Evolutionary conservation across 345 rosid genomes (phyloP).

Genomic region (Brassica nigra): DNA sequence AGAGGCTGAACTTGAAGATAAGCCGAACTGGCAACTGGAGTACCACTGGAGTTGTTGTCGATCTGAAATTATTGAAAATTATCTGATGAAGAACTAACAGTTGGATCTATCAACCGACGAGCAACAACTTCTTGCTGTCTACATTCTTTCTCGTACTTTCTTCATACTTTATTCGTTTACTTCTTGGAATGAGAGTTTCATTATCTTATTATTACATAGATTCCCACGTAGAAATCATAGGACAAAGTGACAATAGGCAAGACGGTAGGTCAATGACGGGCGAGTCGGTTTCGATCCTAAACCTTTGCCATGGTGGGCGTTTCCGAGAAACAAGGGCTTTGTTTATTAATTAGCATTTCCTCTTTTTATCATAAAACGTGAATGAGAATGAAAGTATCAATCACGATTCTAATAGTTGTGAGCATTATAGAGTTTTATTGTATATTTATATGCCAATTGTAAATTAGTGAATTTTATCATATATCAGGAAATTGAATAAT

Average conservation of each 20-base stretch:
- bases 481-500: neutral
- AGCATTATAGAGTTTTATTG: slow-evolving; percentile 4
- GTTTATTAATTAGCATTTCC: neutral
- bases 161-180: neutral
- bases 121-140: slow-evolving; percentile 8
- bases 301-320: slow-evolving; percentile 19
- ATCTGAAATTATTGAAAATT: slow-evolving; percentile 12
- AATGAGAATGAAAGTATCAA: slow-evolving; percentile 17
- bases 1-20: neutral
- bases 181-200: neutral
- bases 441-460: slow-evolving; percentile 11
- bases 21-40: slow-evolving; percentile 29
- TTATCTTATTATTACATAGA: neutral
- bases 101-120: slow-evolving; percentile 19
- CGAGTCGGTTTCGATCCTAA: slow-evolving; percentile 3
- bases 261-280: slow-evolving; percentile 14
- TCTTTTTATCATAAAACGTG: neutral
- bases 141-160: slow-evolving; percentile 21
- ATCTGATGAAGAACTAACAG: slow-evolving; percentile 22
- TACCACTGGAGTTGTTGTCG: slow-evolving; percentile 28
- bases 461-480: neutral
- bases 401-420: slow-evolving; percentile 12
- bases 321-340: slow-evolving; percentile 11
- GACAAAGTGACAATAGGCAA: neutral
- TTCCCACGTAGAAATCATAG: neutral